Evolutionary conservation across 164 flowering plant species (phyloP), one percentile per base, ranked within the genome.

Genomic region (Taxillus chinensis): DNA sequence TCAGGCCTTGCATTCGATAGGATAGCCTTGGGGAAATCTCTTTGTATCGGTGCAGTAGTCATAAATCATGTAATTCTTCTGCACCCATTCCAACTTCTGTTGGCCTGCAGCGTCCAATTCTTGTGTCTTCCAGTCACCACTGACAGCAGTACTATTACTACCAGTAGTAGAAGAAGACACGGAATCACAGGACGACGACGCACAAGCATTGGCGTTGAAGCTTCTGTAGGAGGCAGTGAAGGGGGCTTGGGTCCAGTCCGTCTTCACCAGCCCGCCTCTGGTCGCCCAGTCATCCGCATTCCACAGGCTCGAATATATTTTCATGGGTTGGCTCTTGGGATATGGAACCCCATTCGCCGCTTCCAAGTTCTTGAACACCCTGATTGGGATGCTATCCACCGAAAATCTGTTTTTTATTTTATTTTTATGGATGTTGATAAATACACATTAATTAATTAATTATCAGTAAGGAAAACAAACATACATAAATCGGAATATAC

Each of bases 21-120:
- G 27, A 27, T 0, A 27, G 27, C 27, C 27, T 27, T 27, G 27
- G 27, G 51, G 51, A 14, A 48, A 48, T 4, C 51, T 3, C 51
- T 11, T 11, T 4, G 13, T 7, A 11, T 48, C 51, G 51, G 51
- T 48, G 13, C 51, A 48, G 51, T 48, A 48, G 12, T 11, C 12
- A 14, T 48, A 48, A 11, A 48, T 48, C 51, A 48, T 48, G 51
- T 8, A 48, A 4, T 11, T 8, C 12, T 48, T 48, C 12, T 48
- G 62, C 37, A 68, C 71, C 70, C 70, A 62, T 42, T 59, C 62
- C 15, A 75, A 52, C 17, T 66, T 60, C 38, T 49, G 63, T 7
- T 48, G 65, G 43, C 61, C 52, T 40, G 60, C 59, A 15, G 39
- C 51, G 49, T 63, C 61, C 58, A 71, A 41, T 58, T 41, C 66